Conservation (phyloP, 2,329 filamentous ascomycete species). For the Berkeleyomyces rouxiae region DNA sequence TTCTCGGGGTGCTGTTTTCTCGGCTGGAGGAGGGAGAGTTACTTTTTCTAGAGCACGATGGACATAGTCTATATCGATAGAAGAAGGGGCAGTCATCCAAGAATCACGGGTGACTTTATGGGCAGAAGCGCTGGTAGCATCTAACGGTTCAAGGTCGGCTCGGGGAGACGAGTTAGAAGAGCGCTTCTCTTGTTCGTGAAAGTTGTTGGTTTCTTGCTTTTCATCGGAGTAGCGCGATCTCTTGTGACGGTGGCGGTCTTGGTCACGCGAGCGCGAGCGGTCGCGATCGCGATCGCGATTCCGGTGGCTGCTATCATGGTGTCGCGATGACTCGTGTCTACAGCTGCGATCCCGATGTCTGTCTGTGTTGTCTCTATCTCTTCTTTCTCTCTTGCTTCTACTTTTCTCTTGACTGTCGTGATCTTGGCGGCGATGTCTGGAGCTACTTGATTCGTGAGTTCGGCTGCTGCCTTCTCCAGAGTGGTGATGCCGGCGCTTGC, state of each 20-base stretch:
- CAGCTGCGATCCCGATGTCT: conserved; percentile 22
- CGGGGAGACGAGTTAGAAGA: not conserved
- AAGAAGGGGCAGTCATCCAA: conserved; percentile 87
- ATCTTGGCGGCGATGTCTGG: conserved; percentile 18
- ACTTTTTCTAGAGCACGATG: conserved; percentile 42
- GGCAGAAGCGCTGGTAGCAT: conserved; percentile 27
- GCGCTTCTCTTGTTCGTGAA: not conserved
- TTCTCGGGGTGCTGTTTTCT: conserved; percentile 46
- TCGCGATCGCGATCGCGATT: not conserved
- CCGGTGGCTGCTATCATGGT: not conserved
- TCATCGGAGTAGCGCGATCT: conserved; percentile 9
- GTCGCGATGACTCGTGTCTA: conserved; percentile 18
- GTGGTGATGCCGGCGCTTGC: not conserved
- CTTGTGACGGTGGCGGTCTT: conserved; percentile 19
- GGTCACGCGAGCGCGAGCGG: conserved; percentile 20
- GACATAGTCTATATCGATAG: conserved; percentile 70
- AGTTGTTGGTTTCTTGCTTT: not conserved
- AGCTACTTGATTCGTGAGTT: not conserved
- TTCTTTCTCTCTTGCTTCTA: too few species aligned
- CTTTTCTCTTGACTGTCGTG: not conserved
- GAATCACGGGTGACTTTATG: conserved; percentile 42
- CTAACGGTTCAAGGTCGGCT: not conserved
- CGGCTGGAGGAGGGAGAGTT: conserved; percentile 32
- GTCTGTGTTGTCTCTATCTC: not conserved
- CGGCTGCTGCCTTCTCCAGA: conserved; percentile 13